Conservation (phyloP, 2,329 filamentous ascomycete genomes). For the Diplodia sapinea region DNA sequence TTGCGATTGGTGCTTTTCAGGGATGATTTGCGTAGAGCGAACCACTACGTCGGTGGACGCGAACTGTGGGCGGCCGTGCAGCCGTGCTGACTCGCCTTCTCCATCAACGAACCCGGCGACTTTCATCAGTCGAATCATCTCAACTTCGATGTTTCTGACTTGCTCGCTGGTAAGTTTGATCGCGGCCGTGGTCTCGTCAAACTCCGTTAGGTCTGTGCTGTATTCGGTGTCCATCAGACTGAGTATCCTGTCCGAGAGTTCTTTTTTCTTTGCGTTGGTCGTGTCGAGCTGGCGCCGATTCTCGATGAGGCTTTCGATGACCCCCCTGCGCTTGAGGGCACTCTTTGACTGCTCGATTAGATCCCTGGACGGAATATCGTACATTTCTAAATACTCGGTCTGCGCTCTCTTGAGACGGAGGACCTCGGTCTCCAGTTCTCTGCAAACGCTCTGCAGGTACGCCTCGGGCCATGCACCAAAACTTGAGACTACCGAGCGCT, state of each 20-base stretch:
- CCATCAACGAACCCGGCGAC: conserved; percentile 39
- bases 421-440: conserved; percentile 1
- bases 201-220: conserved; percentile 33
- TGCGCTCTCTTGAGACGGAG: not conserved
- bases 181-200: conserved; percentile 38
- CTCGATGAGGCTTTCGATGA: conserved; percentile 8
- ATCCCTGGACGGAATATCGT: conserved; percentile 1
- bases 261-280: conserved; percentile 10
- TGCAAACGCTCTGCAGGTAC: conserved; percentile 2
- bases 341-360: conserved; percentile 2
- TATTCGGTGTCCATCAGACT: conserved; percentile 17
- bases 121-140: conserved; percentile 40
- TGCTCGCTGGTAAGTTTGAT: conserved; percentile 39
- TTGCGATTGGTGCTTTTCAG: not conserved
- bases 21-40: conserved; percentile 1
- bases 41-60: not conserved
- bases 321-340: conserved; percentile 5
- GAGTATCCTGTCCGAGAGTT: conserved; percentile 15
- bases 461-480: conserved; percentile 16
- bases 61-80: not conserved
- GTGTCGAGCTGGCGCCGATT: not conserved
- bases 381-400: conserved; percentile 19
- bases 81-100: conserved; percentile 21
- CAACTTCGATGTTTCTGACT: conserved; percentile 40
- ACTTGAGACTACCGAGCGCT: not conserved